A percentile compares a stretch with the other conserved stretches of the same genome.
Conservation (phyloP, 768 basidiomycete species). For the Mycena chlorophos region DNA sequence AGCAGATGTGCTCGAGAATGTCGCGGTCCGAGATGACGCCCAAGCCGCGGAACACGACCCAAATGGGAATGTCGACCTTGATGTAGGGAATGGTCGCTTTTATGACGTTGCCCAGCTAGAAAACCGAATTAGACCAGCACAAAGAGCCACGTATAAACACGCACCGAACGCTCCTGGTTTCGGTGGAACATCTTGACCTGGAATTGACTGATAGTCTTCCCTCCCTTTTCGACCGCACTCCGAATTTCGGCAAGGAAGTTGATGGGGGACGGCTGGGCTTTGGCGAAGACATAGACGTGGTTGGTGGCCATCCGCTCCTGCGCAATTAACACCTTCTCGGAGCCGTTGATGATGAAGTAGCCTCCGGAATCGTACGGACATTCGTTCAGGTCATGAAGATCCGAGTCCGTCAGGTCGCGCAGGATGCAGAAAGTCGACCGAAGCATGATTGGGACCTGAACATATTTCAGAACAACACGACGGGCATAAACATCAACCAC, state of each 20-base stretch:
- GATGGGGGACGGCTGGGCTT: conserved; percentile 94
- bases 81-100: conserved; percentile 98
- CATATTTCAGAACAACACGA: background rate
- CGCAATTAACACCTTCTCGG: conserved; percentile 99
- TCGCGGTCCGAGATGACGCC: conserved; percentile 98
- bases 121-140: conserved; percentile 8
- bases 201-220: conserved; percentile 96
- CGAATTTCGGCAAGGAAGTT: conserved; percentile 96
- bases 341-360: conserved; percentile 99
- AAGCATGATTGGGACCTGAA: conserved; percentile 83
- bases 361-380: conserved; percentile 99
- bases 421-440: conserved; percentile 95
- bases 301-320: conserved; percentile 99
- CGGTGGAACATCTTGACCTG: conserved; percentile 97
- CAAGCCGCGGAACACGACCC: conserved; percentile 97
- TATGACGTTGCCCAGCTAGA: conserved; percentile 85
- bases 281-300: conserved; percentile 98
- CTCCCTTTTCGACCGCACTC: conserved; percentile 95
- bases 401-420: conserved; percentile 71
- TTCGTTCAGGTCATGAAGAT: conserved; percentile 90
- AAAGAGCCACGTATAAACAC: conserved; percentile 31
- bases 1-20: conserved; percentile 97
- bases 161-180: conserved; percentile 83
- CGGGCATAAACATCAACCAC: background rate
- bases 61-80: conserved; percentile 96